Evolutionary conservation across 225 moss, liverwort and hornwort species (phyloP), one percentile per base, ranked within the genome.

Genomic region (Physcomitrellopsis africana): DNA sequence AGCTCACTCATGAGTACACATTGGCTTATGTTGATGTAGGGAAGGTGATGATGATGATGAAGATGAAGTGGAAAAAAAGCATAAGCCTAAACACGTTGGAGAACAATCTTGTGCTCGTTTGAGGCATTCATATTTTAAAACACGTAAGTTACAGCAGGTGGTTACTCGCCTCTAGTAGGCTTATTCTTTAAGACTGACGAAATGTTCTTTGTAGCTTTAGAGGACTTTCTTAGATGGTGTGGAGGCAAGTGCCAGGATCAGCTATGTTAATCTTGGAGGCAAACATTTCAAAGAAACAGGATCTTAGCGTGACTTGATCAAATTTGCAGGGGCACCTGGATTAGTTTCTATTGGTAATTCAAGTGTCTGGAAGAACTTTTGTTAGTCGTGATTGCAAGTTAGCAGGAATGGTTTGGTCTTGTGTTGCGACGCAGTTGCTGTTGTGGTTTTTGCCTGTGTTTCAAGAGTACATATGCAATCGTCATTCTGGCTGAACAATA

Each of bases 91-190:
- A 5, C 68, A 79, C 26, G 68, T 87, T 68, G 85, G 83, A 81
- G 55, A 80, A 5, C 89, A 87, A 69, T 92, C 92, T 5, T 87
- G 85, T 82, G 89, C 89, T 72, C 75, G 80, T 57, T 11, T 73
- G 9, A 77, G 92, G 54, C 92, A 92, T 77, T 69, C 92, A 26
- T 92, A 82, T 66, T 92, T 92, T 26, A 84, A 83, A 68, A 89
- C 89, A 16, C 85, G 92, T 14, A 83, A 86, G 78, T 79, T 92
- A 68, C 92, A 92, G 80, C 81, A 78, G 82, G 86, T 92, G 51
- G 79, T 54, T 5, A 87, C 81, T 15, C 85, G 82, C 42, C 86
- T 91, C 58, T 91, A 53, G 81, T 9, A 13, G 67, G 15, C 17
- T 23, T 74, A 60, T 49, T 49, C 12, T 11, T 61, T 11, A 23